Conservation (phyloP, 257 asterid genomes). For the Fraxinus anomala region DNA sequence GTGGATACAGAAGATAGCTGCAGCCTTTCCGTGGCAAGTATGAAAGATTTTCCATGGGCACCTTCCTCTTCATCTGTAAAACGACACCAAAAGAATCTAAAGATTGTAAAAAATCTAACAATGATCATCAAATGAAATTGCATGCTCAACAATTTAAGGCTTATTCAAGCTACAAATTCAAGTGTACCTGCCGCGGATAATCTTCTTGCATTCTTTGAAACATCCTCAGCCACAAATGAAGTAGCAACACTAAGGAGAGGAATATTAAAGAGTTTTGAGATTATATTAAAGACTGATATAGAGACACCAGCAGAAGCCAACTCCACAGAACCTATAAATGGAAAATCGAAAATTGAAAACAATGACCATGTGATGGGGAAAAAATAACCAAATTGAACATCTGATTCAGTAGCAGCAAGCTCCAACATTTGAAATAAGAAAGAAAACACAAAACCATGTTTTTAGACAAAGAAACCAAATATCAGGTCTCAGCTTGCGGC, state of each 20-base stretch:
- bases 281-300: conserved; percentile 74
- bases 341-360: conserved; percentile 10
- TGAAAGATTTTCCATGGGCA: conserved; percentile 27
- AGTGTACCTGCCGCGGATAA: conserved; percentile 54
- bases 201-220: conserved; percentile 63
- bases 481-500: background rate
- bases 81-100: conserved; percentile 9
- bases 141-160: background rate
- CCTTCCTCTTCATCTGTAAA: conserved; percentile 34
- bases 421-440: background rate
- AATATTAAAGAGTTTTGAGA: conserved; percentile 83
- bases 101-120: background rate
- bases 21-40: conserved; percentile 44
- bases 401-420: background rate
- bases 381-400: background rate
- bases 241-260: conserved; percentile 95
- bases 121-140: conserved; percentile 1
- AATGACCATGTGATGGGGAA: background rate
- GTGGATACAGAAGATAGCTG: conserved; percentile 93
- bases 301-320: conserved; percentile 98
- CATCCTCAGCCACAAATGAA: conserved; percentile 95
- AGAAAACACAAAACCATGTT: background rate
- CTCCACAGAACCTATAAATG: conserved; percentile 69
- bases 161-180: background rate
- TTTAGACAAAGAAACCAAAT: background rate